phyloP scores from a whole-genome alignment of 2,329 filamentous ascomycete genomes.

The Hysterium pulicare region DNA sequence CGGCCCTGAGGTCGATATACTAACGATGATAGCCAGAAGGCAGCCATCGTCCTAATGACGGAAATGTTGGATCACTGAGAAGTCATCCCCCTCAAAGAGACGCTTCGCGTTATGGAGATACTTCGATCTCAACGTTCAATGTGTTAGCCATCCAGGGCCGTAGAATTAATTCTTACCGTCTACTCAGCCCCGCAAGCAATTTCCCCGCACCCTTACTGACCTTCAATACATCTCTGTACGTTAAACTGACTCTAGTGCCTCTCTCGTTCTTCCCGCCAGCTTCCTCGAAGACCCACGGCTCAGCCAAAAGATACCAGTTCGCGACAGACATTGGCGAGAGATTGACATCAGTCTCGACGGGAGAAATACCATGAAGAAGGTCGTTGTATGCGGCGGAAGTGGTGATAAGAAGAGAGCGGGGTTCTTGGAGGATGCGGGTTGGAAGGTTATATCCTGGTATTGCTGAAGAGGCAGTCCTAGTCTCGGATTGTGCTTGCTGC shows the following conservation, averaged over 20 bases:
- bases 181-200: not conserved
- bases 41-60: no score
- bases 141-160: no score
- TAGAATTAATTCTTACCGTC: not conserved
- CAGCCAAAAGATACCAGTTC: conserved; percentile 68
- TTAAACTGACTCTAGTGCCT: conserved; percentile 66
- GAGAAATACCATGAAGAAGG: conserved; percentile 71
- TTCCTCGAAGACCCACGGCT: conserved; percentile 37
- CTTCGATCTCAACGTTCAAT: no score
- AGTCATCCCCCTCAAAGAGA: no score
- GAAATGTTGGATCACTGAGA: no score
- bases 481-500: not conserved
- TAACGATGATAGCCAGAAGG: no score
- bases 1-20: no score
- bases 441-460: conserved; percentile 18
- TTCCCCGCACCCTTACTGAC: not conserved
- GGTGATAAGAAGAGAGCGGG: conserved; percentile 73
- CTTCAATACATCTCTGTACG: conserved; percentile 76
- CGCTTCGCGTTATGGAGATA: no score
- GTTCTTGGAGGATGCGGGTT: conserved; percentile 72
- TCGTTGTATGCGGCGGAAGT: conserved; percentile 65
- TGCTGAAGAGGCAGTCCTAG: conserved; percentile 1
- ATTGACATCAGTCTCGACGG: conserved; percentile 61
- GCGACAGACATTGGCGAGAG: conserved; percentile 57
- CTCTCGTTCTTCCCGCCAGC: conserved; percentile 56